A percentile compares a stretch with the other conserved stretches of the same genome.
Conservation (phyloP, 305 asterid genomes). For the Striga hermonthica region DNA sequence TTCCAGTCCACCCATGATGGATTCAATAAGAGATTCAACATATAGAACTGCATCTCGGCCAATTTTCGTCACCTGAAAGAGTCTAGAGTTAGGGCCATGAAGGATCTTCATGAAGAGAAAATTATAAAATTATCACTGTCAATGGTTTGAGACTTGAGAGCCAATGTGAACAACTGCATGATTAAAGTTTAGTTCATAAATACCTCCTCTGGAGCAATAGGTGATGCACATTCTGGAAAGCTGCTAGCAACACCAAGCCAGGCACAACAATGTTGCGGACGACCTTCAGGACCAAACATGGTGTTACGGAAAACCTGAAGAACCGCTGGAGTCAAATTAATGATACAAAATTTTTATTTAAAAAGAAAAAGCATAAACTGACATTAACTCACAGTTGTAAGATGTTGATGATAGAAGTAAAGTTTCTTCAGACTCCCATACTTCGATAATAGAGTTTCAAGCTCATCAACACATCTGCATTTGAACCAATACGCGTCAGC, state of each 20-base stretch:
- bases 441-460: constrained; percentile 81
- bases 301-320: constrained; percentile 91
- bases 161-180: constrained; percentile 27
- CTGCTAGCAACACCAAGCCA: constrained; percentile 99
- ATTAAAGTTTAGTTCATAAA: constrained; percentile 24
- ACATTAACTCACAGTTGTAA: constrained; percentile 70
- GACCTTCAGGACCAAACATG: constrained; percentile 99
- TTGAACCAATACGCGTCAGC: constrained; percentile 35
- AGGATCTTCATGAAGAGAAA: constrained; percentile 23
- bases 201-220: constrained; percentile 95
- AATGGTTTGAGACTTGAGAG: constrained; percentile 24
- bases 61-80: constrained; percentile 77
- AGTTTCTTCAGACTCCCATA: constrained; percentile 94
- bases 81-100: constrained; percentile 28
- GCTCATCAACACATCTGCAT: constrained; percentile 97
- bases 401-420: constrained; percentile 97
- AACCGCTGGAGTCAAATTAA: constrained; percentile 36
- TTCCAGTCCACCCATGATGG: constrained; percentile 99
- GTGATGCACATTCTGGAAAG: constrained; percentile 95
- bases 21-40: constrained; percentile 96
- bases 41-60: constrained; percentile 95
- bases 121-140: constrained; percentile 25
- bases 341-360: constrained; percentile 15
- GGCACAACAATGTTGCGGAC: constrained; percentile 99
- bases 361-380: constrained; percentile 5